Evolutionary conservation across 768 basidiomycete species (phyloP), one percentile per base, ranked within the genome.

Genomic region (Daedaleopsis sinensis): DNA sequence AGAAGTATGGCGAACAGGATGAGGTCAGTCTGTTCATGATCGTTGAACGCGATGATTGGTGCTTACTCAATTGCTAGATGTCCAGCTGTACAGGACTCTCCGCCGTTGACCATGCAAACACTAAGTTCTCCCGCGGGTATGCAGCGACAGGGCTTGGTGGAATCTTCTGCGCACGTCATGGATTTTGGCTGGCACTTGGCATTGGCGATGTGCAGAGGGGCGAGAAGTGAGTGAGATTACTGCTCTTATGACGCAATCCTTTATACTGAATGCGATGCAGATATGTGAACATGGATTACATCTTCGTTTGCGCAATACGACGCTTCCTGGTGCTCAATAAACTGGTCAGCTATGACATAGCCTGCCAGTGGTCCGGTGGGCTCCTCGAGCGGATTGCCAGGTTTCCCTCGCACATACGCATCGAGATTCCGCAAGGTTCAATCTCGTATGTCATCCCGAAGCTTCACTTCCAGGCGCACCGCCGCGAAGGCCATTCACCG

Each of bases 381-480:
- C 55, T 77, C 1, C 27, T 36, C 32, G 38, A 38, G 5, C 65
- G 71, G 11, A 55, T 74, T 32, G 8, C 56, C 39, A 59, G 47
- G 5, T 58, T 57, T 36, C 57, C 57, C 1, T 46, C 35, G 8
- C 27, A 52, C 3, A 1, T 65, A 8, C 57, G 47, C n/a, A 48
- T 63, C 23, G 23, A 44, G 7, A 16, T 48, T 9, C 46, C 48
- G 3, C 32, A 24, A 9, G 54, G 54, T 7, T 18, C 36, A 1
- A n/a, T 71, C n/a, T 16, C 36, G 16, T 67, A 43, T 19, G 52
- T 57, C 12, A 60, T 78, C 32, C 76, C 72, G 2, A 77, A 77
- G 55, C 68, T 73, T 2, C 77, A 78, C 55, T 59, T 73, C 18
- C 56, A 51, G 5, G 68, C 64, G 27, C 77, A 78, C 39, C 47